Conservation (phyloP, 495 filamentous ascomycete species). For the Penicillium ochrochloron region DNA sequence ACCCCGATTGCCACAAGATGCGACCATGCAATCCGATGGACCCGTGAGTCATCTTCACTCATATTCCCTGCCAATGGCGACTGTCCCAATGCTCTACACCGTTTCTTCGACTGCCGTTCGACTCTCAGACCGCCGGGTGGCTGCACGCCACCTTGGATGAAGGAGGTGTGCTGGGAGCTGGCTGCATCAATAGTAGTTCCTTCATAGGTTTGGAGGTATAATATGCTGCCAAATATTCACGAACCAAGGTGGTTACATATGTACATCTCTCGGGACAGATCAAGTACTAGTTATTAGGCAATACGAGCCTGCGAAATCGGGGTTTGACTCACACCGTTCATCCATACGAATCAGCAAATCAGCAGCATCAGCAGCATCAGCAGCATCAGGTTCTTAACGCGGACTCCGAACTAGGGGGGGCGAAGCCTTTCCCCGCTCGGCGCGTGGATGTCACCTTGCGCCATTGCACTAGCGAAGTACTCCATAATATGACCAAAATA, state of each 20-base stretch:
- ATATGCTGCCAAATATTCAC: not conserved
- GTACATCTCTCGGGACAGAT: not conserved
- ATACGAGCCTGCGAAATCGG: slow-evolving; percentile 4
- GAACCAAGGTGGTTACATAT: not conserved
- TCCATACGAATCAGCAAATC: not conserved
- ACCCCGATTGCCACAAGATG: slow-evolving; percentile 2
- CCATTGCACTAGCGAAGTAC: not conserved
- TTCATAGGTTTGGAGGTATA: not conserved
- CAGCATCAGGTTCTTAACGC: not conserved
- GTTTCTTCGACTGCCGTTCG: slow-evolving; percentile 5
- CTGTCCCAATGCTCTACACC: slow-evolving; percentile 10
- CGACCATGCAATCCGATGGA: slow-evolving; percentile 9
- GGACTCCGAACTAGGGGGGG: slow-evolving; percentile 1
- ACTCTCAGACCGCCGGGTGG: slow-evolving; percentile 10
- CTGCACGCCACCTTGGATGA: not conserved
- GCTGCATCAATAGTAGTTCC: not conserved
- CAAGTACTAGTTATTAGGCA: not conserved
- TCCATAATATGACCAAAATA: not conserved
- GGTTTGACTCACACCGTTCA: slow-evolving; percentile 11
- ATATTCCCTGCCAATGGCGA: slow-evolving; percentile 8
- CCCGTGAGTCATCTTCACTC: slow-evolving; percentile 15
- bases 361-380: not conserved
- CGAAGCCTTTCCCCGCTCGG: slow-evolving; percentile 12
- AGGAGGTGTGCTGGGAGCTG: not conserved
- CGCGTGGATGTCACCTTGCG: slow-evolving; percentile 17